Evolutionary conservation across 2,329 filamentous ascomycete species (phyloP).

Genomic region (Capronia epimyces): DNA sequence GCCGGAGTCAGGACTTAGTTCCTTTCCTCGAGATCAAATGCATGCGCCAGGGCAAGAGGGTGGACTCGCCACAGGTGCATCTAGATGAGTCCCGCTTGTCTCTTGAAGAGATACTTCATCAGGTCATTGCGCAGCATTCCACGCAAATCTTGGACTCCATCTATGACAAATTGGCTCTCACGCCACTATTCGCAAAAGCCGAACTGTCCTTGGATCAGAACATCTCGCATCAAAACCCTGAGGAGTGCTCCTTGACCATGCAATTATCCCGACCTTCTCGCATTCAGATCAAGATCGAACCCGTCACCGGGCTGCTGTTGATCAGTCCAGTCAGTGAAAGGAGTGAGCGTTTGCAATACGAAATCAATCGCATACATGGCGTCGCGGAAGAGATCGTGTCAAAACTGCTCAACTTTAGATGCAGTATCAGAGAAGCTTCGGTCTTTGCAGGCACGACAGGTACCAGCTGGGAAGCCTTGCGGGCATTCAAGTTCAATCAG

Average conservation of each 20-base stretch:
- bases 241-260: slow-evolving; percentile 62
- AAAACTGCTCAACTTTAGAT: slow-evolving; percentile 29
- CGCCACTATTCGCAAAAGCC: slow-evolving; percentile 57
- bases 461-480: slow-evolving; percentile 35
- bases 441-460: slow-evolving; percentile 14
- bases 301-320: slow-evolving; percentile 69
- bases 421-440: slow-evolving; percentile 21
- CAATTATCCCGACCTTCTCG: slow-evolving; percentile 61
- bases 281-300: slow-evolving; percentile 64
- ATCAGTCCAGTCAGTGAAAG: slow-evolving; percentile 60
- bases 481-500: slow-evolving; percentile 38
- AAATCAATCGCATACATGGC: slow-evolving; percentile 55
- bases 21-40: slow-evolving; percentile 55
- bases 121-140: slow-evolving; percentile 69
- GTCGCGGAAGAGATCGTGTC: slow-evolving; percentile 37
- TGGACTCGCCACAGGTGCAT: slow-evolving; percentile 60
- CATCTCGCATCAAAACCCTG: slow-evolving; percentile 57
- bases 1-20: slow-evolving; percentile 20
- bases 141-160: slow-evolving; percentile 65
- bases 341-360: slow-evolving; percentile 55
- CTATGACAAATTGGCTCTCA: slow-evolving; percentile 54
- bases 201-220: slow-evolving; percentile 55
- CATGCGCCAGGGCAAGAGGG: slow-evolving; percentile 76
- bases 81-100: slow-evolving; percentile 65
- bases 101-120: slow-evolving; percentile 66